These are phyloP conservation scores for Paralagenidium karlingii DNA, from an alignment of 352 stramenopile genomes.

Conservation along the genomic window DNA sequence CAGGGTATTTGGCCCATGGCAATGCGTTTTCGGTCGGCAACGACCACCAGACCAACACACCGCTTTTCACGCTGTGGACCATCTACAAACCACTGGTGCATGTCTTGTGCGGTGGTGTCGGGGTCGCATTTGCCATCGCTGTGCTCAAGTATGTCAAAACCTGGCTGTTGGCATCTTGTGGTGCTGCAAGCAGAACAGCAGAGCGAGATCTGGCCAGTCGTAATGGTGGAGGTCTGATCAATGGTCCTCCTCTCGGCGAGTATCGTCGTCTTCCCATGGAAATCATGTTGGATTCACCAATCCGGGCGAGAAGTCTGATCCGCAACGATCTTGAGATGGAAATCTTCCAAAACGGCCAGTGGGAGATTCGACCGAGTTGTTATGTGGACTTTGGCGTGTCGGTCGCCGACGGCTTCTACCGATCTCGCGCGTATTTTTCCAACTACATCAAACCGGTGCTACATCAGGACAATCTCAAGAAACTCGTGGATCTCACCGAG, in stretches of 20 bases:
- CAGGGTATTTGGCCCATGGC: conserved; percentile 4
- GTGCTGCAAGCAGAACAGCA: too few relatives aligned
- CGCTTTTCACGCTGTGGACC: conserved; percentile 4
- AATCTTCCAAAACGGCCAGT: conserved; percentile 8
- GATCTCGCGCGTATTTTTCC: conserved; percentile 11
- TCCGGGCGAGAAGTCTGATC: conserved; percentile 11
- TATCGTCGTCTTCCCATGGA: conserved; percentile 13
- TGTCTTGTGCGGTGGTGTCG: conserved; percentile 2
- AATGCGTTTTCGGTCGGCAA: conserved; percentile 6
- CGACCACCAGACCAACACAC: conserved; percentile 4
- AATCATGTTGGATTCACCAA: conserved; percentile 9
- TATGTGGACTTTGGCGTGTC: conserved; percentile 28
- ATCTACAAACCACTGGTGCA: conserved; percentile 7
- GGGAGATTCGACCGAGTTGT: conserved; percentile 15
- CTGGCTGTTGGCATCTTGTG: not conserved
- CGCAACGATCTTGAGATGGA: conserved; percentile 14
- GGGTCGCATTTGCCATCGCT: conserved; percentile 1
- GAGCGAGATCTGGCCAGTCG: too few relatives aligned
- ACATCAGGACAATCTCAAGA: too few relatives aligned
- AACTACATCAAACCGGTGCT: too few relatives aligned
- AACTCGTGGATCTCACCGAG: too few relatives aligned
- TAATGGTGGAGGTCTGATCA: too few relatives aligned
- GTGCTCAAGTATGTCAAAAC: not conserved
- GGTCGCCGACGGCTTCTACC: conserved; percentile 10
- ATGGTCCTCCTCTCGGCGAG: not conserved